Evolutionary conservation across 306 rosid genomes (phyloP).

Genomic region (Sicyos baderoa): DNA sequence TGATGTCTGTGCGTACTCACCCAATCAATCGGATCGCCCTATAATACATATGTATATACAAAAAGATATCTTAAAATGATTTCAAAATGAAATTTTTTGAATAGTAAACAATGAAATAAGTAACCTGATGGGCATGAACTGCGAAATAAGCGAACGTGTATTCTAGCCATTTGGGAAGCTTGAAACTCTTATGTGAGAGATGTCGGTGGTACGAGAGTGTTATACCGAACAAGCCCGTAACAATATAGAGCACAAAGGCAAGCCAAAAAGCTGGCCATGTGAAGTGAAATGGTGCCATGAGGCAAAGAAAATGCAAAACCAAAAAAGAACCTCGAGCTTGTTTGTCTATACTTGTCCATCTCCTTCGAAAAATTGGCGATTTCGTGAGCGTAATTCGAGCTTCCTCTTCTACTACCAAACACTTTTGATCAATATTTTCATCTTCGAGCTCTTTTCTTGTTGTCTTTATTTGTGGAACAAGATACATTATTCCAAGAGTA

Average conservation of each 20-base stretch:
- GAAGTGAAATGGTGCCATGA: conserved; percentile 66
- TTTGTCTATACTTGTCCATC: conserved; percentile 13
- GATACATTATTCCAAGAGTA: too few species aligned
- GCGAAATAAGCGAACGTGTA: conserved; percentile 73
- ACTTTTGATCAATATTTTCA: too few species aligned
- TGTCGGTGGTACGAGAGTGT: conserved; percentile 69
- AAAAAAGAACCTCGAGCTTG: background rate
- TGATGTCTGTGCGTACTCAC: conserved; percentile 89
- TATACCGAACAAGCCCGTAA: conserved; percentile 63
- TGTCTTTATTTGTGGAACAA: too few species aligned
- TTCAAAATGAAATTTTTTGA: background rate
- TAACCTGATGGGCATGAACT: conserved; percentile 63
- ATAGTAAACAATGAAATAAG: background rate
- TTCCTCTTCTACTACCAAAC: too few species aligned
- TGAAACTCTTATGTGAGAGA: conserved; percentile 75
- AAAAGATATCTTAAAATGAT: background rate
- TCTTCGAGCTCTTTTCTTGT: too few species aligned
- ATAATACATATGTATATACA: too few species aligned
- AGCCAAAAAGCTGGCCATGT: conserved; percentile 56
- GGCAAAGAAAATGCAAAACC: conserved; percentile 43
- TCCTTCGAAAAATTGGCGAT: too few species aligned
- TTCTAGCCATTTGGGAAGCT: conserved; percentile 85
- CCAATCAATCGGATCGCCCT: conserved; percentile 93
- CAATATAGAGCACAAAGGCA: conserved; percentile 47
- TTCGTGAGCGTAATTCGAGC: too few species aligned